Base-by-base conservation (phyloP, 352 stramenopile genomes). In the Phytophthora sojae region DNA sequence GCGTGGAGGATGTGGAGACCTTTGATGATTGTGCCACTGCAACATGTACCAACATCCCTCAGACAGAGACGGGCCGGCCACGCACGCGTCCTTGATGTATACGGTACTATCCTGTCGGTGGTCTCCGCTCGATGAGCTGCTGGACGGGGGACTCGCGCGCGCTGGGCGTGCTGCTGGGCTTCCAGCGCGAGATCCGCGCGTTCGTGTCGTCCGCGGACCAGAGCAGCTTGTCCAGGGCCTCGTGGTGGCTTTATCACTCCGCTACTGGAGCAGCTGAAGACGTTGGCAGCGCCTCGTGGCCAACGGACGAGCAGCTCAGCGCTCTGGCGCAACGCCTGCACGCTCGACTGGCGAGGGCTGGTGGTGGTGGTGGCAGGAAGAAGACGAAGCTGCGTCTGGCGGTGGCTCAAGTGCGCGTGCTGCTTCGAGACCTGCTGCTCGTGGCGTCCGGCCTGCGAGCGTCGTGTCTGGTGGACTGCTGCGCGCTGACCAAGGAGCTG, bases 391-490 rank as follows among this genome's bases (percentile, higher is more conserved):
- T 39, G 26, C 59, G 51, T 2, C 35, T 85, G 12, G 70, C 7
- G 19, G 44, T 60, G 32, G 21, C 53, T 29, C 75, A 87, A 61
- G 45, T 85, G 47, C 44, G 65, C 0, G 32, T 81, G 44, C 52
- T 87, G 39, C 47, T 87, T 45, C 71, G 66, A 26, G 69, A 87
- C 30, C 49, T 87, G 53, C 51, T 81, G 32, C 67, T 84, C 23
- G 79, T 86, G 23, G 55, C 59, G n/a, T 72, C 49, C 11, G 76
- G 79, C 30, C 49, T 84, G 53, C 75, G 79, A n/a, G 26, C 68
- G 49, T 79, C 79, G 45, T 83, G 79, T 62, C 71, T 86, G 1
- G 67, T 86, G 39, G 79, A 86, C 53, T 81, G 77, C 37, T 86
- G 79, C 32, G 61, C 67, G 11, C 26, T 87, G 19, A 65, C 71